Conservation (phyloP, 108 stramenopile genomes). For the Cyclostephanos tholiformis region DNA sequence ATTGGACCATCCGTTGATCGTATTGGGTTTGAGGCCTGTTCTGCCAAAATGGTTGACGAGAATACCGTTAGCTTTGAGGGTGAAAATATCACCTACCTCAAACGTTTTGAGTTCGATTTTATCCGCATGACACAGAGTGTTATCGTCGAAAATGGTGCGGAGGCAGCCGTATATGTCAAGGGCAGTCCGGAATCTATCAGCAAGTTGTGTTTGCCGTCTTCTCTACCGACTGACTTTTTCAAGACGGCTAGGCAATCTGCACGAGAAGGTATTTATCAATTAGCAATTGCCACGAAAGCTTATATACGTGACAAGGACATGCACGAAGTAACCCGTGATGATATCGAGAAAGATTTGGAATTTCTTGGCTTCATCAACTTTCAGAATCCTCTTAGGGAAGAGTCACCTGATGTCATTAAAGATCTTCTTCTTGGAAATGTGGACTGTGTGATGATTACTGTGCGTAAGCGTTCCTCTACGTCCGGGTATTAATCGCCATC, state of each 20-base stretch:
- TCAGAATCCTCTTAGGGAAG: conserved; percentile 58
- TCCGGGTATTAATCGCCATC: background rate
- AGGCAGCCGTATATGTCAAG: conserved; percentile 49
- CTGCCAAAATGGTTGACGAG: conserved; percentile 28
- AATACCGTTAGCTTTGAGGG: conserved; percentile 36
- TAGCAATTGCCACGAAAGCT: conserved; percentile 53
- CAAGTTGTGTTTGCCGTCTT: conserved; percentile 44
- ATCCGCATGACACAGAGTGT: conserved; percentile 70
- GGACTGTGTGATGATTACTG: conserved; percentile 55
- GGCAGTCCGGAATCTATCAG: conserved; percentile 61
- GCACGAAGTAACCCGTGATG: conserved; percentile 49
- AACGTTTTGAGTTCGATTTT: conserved; percentile 69
- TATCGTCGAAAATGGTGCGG: conserved; percentile 43
- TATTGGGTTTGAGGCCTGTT: conserved; percentile 51
- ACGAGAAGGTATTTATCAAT: conserved; percentile 60
- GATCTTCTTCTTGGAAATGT: conserved; percentile 58
- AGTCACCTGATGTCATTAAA: conserved; percentile 55
- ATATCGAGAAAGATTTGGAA: conserved; percentile 50
- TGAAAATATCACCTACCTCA: conserved; percentile 43
- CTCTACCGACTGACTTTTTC: conserved; percentile 57
- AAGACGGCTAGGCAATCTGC: conserved; percentile 35
- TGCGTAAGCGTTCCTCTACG: background rate
- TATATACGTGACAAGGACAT: conserved; percentile 21
- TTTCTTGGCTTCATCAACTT: conserved; percentile 66
- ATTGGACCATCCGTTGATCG: conserved; percentile 67